Conservation (phyloP, 768 basidiomycete genomes). For the Suillus bovinus region DNA sequence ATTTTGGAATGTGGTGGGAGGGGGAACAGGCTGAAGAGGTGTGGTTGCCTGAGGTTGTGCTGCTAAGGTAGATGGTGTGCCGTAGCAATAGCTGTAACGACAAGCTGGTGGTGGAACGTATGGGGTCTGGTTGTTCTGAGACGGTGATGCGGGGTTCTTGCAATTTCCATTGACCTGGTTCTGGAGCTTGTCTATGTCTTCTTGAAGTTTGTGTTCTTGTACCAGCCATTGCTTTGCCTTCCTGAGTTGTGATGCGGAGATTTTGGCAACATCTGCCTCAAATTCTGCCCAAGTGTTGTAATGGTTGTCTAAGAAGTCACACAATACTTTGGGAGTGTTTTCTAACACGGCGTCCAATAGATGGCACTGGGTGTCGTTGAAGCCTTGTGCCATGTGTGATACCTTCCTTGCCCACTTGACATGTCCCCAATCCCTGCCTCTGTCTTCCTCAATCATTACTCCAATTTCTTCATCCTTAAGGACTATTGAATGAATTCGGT, state of each 20-base stretch:
- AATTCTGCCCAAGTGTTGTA: background rate
- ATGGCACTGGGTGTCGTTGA: background rate
- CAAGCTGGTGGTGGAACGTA: too few relatives aligned
- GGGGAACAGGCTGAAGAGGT: too few relatives aligned
- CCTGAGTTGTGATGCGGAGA: background rate
- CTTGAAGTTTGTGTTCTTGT: background rate
- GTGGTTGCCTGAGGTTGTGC: too few relatives aligned
- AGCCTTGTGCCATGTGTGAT: background rate
- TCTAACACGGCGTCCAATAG: background rate
- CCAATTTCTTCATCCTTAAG: background rate
- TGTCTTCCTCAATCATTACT: background rate
- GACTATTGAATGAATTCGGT: accelerated
- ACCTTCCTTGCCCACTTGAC: background rate
- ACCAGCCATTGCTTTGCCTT: background rate
- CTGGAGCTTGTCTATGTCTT: too few relatives aligned
- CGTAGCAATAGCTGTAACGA: too few relatives aligned
- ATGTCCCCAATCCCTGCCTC: background rate
- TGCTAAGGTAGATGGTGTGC: too few relatives aligned
- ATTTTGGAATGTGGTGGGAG: too few relatives aligned
- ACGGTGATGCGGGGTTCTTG: too few relatives aligned
- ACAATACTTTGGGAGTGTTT: background rate
- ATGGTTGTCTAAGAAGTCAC: background rate
- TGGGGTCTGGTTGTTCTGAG: too few relatives aligned
- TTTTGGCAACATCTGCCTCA: background rate
- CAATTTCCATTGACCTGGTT: too few relatives aligned